A percentile compares a stretch with the other conserved stretches of the same genome.
phyloP scores from a whole-genome alignment of 176 grass and related monocot genomes.

The Echinochloa phyllopogon region DNA sequence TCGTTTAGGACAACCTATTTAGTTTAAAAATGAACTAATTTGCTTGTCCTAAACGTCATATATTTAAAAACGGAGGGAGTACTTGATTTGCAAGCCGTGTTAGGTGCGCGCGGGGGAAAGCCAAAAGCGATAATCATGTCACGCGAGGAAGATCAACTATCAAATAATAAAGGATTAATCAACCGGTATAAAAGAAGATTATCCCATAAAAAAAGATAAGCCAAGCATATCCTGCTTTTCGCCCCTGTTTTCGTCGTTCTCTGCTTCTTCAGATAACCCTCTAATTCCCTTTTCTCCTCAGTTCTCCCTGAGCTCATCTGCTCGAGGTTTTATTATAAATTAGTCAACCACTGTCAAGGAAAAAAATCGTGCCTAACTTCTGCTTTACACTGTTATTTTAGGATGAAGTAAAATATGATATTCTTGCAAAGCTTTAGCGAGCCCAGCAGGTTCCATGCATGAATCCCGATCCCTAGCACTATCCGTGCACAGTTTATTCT shows the following conservation, averaged over 20 bases:
- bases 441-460: not conserved
- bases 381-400: not conserved
- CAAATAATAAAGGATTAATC: not conserved
- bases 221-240: slow-evolving; percentile 10
- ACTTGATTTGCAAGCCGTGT: not conserved
- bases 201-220: slow-evolving; percentile 18
- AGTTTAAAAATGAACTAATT: too few relatives aligned
- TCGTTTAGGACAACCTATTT: too few relatives aligned
- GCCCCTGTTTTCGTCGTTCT: slow-evolving; percentile 9
- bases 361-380: not conserved
- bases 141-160: not conserved
- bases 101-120: not conserved
- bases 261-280: slow-evolving; percentile 6
- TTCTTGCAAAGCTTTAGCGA: not conserved
- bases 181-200: slow-evolving; percentile 2
- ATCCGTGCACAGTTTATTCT: too few relatives aligned
- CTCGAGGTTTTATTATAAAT: not conserved
- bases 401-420: not conserved
- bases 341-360: not conserved
- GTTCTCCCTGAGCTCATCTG: slow-evolving; percentile 8
- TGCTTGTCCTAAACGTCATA: too few relatives aligned
- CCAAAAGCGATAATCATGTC: not conserved
- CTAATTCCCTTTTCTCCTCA: not conserved
- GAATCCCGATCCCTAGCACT: too few relatives aligned
- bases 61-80: too few relatives aligned